Evolutionary conservation across 352 stramenopile genomes (phyloP).

Genomic region (Globisporangium megalacanthum): DNA sequence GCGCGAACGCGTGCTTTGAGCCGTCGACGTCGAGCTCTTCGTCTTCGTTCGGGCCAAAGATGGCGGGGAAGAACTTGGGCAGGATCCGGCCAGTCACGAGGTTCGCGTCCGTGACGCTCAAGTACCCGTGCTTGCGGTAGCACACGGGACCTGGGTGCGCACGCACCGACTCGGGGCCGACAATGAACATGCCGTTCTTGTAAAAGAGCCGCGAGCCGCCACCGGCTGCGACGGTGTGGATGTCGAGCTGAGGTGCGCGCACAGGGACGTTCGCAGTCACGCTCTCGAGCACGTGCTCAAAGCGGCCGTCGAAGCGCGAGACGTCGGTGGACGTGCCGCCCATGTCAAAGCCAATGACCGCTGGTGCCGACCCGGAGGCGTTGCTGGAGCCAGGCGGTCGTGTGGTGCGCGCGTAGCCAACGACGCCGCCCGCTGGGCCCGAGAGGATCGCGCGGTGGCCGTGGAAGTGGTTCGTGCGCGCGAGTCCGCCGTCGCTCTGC

Average conservation of each 20-base stretch:
- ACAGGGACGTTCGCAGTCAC: constrained; percentile 97
- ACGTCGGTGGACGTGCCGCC: constrained; percentile 98
- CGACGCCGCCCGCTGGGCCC: constrained; percentile 91
- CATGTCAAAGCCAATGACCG: constrained; percentile 99
- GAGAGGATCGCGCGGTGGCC: constrained; percentile 93
- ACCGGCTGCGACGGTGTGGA: constrained; percentile 98
- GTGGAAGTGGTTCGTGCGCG: constrained; percentile 92
- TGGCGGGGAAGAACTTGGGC: constrained; percentile 96
- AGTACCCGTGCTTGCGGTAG: constrained; percentile 95
- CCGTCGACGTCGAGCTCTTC: constrained; percentile 95
- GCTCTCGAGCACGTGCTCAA: constrained; percentile 98
- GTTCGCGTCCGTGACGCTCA: constrained; percentile 99
- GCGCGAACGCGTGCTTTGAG: constrained; percentile 89
- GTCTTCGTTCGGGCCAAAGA: constrained; percentile 98
- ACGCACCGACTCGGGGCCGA: constrained; percentile 96
- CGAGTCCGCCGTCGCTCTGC: constrained; percentile 98
- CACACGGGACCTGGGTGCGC: constrained; percentile 96
- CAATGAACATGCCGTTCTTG: constrained; percentile 95
- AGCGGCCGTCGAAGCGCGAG: constrained; percentile 94
- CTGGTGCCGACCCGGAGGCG: constrained; percentile 21
- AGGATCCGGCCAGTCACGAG: constrained; percentile 96
- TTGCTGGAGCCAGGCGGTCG: constrained; percentile 32
- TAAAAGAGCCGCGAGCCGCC: constrained; percentile 96
- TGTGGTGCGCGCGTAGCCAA: constrained; percentile 96
- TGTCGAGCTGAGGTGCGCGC: constrained; percentile 97